Evolutionary conservation across 1,284 basidiomycete species (phyloP), one percentile per base, ranked within the genome.

Genomic region (Boletellus deceptivus): DNA sequence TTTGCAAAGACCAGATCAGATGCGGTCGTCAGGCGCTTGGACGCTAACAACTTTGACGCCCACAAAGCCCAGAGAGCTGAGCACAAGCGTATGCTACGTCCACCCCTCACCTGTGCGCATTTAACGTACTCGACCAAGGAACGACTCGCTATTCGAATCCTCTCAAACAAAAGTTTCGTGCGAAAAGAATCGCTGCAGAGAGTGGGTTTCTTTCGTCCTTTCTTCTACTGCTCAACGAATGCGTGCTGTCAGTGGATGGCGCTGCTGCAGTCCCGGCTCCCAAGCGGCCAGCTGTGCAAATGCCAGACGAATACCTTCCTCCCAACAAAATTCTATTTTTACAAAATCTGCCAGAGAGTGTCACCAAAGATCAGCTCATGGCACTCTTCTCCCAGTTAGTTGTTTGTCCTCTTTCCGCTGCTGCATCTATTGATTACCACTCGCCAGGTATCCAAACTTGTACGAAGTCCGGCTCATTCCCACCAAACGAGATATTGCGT

Each of bases 231-330:
- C 37, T 44, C 41, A 35, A 39, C 50, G 58, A n/a, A 61, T 36
- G 0, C 35, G 43, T 37, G 50, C 18, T 20, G 46, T 45, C 56
- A 88, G 86, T 86, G 69, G 89, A 91, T 43, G 87, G 89, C 31
- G 81, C 78, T 33, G 73, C 80, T 16, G 75, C 86, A 9, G 71
- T 75, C 14, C 81, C 89, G 17, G 79, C 79, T 37, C 72, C 86
- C 24, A 89, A 86, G 70, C 80, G 90, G 49, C 87, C 89, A 31
- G 83, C 86, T 58, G 87, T 98, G 57, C 91, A 93, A 68, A 95
- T 97, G 91, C 95, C 97, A 29, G 96, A 99, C 87, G 96, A 99
- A 71, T 99, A 99, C 72, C 82, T 99, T 8, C 97, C 97, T 4
- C 96, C 96, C 29, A 99, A 99, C 88, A 94, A 94, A 70, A 96